Base-by-base conservation (phyloP, 2,329 filamentous ascomycete genomes). In the Hysterium pulicare region DNA sequence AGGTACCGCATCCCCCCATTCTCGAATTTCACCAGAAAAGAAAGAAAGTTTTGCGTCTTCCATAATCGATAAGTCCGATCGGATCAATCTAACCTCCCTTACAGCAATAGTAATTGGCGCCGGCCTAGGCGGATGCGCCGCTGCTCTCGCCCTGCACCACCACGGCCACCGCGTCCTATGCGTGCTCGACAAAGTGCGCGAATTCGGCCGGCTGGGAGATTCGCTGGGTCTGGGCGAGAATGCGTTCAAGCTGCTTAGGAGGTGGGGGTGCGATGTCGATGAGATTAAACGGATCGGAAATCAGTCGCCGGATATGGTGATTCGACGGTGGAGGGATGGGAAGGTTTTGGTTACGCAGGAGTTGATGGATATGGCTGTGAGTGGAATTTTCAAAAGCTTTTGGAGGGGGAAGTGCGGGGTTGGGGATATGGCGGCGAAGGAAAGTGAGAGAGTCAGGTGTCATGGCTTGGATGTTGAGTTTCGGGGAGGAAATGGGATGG, bases 71-170 rank as follows among this genome's bases (percentile, higher is more conserved):
- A n/a, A n/a, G n/a, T n/a, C 23, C 35, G 38, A 8, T n/a, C 17
- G 13, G 16, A 16, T 17, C 40, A 33, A n/a, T 22, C 6, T 38
- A 30, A 34, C 9, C 19, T 21, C 13, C 32, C 37, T 43, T 31
- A 39, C 49, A 73, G 73, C 71, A 24, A 71, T 75, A 21, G 64
- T 75, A 17, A 69, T 76, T n/a, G 73, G 73, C 15, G 73, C 72
- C 15, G 73, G 73, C 9, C 67, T 76, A 1, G 73, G 73, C 6
- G 73, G 73, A 10, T 75, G 72, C 48, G 72, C 72, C 1, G 65
- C 70, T 4, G 72, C 72, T n/a, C 61, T 75, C 19, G 73, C 72
- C 3, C 64, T 75, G 38, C 67, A 73, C 44, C 65, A 72, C 45
- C 71, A 74, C 47, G 71, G 72, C 21, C 59, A 65, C 40, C 38